These are phyloP conservation scores for Ascochyta pisi DNA, from an alignment of 2,329 filamentous ascomycete species.

Conservation along the genomic window DNA sequence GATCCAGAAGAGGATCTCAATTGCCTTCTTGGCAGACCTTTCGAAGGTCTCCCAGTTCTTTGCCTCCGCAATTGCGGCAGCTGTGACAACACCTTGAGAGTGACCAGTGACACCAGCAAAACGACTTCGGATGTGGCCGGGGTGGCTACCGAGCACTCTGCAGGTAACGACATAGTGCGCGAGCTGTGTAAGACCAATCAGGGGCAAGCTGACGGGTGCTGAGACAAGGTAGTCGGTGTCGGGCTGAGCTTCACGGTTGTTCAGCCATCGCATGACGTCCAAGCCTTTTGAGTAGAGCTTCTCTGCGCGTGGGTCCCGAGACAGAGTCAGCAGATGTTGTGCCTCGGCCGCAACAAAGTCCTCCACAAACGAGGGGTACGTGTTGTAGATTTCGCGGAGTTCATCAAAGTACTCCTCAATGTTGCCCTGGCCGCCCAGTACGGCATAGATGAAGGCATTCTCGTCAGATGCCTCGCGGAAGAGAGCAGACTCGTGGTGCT, in stretches of 20 bases:
- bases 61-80: constrained; percentile 87
- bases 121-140: constrained; percentile 83
- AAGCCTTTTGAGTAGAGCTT: constrained; percentile 98
- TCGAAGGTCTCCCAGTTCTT: constrained; percentile 93
- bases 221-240: constrained; percentile 78
- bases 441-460: constrained; percentile 85
- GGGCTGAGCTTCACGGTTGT: constrained; percentile 85
- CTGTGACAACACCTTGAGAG: constrained; percentile 94
- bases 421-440: constrained; percentile 97
- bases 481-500: constrained; percentile 91
- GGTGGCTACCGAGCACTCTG: constrained; percentile 86
- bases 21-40: constrained; percentile 76
- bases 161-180: constrained; percentile 96
- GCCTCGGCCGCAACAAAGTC: constrained; percentile 83
- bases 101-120: constrained; percentile 92
- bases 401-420: constrained; percentile 99
- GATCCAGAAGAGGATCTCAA: constrained; percentile 98
- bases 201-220: constrained; percentile 76
- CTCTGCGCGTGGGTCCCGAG: constrained; percentile 82
- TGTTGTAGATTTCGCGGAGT: constrained; percentile 86
- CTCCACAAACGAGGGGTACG: constrained; percentile 88
- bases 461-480: constrained; percentile 86
- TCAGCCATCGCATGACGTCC: constrained; percentile 92
- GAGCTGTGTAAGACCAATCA: constrained; percentile 95
- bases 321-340: constrained; percentile 83